Conservation (phyloP, 352 stramenopile genomes). For the Phytophthora foliorum region DNA sequence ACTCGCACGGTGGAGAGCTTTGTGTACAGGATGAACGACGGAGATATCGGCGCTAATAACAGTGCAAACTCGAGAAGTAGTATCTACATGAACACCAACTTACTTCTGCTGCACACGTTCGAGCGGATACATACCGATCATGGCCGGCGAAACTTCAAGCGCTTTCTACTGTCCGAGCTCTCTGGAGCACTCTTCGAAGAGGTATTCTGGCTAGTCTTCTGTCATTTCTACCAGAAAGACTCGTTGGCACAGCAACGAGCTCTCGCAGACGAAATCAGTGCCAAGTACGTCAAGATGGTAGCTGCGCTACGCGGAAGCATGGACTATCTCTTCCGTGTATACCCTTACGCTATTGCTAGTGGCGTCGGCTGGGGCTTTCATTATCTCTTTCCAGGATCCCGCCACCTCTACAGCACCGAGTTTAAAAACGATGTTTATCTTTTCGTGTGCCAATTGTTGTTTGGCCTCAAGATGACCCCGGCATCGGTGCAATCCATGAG, state of each 20-base stretch:
- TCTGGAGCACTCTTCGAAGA: constrained; percentile 88
- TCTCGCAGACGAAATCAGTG: constrained; percentile 76
- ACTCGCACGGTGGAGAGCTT: constrained; percentile 87
- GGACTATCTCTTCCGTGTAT: constrained; percentile 92
- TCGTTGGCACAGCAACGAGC: constrained; percentile 69
- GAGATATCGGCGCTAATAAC: background rate
- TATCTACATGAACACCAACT: constrained; percentile 79
- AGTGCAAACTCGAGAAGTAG: constrained; percentile 22
- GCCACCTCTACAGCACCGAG: constrained; percentile 82
- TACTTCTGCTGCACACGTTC: constrained; percentile 87
- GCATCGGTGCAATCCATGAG: constrained; percentile 78
- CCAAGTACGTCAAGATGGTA: constrained; percentile 87
- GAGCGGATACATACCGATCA: constrained; percentile 82
- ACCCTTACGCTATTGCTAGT: constrained; percentile 87
- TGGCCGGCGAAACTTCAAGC: constrained; percentile 86
- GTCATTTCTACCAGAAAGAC: constrained; percentile 90
- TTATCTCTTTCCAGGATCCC: constrained; percentile 89
- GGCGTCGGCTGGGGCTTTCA: constrained; percentile 87
- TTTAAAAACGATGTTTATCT: constrained; percentile 89
- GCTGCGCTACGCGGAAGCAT: constrained; percentile 71
- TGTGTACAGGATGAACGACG: constrained; percentile 44
- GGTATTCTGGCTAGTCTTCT: constrained; percentile 91
- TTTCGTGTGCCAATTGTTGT: constrained; percentile 77
- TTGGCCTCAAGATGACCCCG: constrained; percentile 72
- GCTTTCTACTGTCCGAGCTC: constrained; percentile 81